phyloP scores from a whole-genome alignment of 805 yeast species.

The Candida morakotiae region DNA sequence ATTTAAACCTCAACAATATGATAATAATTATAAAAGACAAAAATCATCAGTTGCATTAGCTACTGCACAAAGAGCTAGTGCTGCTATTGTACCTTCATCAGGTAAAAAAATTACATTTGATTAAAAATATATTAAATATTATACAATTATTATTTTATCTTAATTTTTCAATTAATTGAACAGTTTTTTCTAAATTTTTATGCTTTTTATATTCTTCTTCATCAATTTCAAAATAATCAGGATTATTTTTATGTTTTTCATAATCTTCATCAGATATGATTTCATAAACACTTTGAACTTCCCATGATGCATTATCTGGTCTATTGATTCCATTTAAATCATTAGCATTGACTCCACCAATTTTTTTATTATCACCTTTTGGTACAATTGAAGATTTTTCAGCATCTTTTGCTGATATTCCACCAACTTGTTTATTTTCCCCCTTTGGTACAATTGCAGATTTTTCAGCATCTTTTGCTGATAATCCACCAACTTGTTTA shows the following conservation, averaged over 20 bases:
- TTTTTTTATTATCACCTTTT: conserved; percentile 4
- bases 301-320: conserved; percentile 8
- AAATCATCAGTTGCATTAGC: conserved; percentile 86
- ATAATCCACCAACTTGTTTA: conserved; percentile 3
- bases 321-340: conserved; percentile 1
- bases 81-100: conserved; percentile 83
- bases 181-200: conserved; percentile 9
- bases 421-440: conserved; percentile 4
- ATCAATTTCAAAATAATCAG: conserved; percentile 42
- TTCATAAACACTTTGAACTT: conserved; percentile 32
- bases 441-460: conserved; percentile 4
- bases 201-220: conserved; percentile 22
- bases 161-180: conserved; percentile 5
- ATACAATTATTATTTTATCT: background rate
- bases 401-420: conserved; percentile 1
- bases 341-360: conserved; percentile 2
- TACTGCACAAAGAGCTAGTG: conserved; percentile 81
- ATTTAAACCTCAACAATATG: conserved; percentile 13
- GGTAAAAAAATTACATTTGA: conserved; percentile 83
- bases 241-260: conserved; percentile 42
- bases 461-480: conserved; percentile 1
- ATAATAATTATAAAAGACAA: conserved; percentile 42
- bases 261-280: conserved; percentile 48
- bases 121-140: conserved; percentile 15
- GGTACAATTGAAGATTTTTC: conserved; percentile 2